Conservation (phyloP, 2,329 filamentous ascomycete genomes). For the Thermothelomyces thermophilus region DNA sequence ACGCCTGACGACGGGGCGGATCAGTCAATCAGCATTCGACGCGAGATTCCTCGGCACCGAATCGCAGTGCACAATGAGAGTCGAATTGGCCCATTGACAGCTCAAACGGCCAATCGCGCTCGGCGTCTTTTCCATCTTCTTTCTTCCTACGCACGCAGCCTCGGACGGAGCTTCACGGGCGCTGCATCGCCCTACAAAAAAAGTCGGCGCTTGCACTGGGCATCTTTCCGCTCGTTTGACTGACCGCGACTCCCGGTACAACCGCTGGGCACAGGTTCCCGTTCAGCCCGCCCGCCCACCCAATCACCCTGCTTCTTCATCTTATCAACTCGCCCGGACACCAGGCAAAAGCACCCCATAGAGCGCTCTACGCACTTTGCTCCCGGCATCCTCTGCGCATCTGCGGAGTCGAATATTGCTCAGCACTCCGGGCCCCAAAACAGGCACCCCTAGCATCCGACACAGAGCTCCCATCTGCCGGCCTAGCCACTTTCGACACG, state of each 20-base stretch:
- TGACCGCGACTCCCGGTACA: slow-evolving; percentile 10
- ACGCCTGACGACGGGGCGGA: not conserved
- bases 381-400: slow-evolving; percentile 7
- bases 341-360: not conserved
- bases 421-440: slow-evolving; percentile 46
- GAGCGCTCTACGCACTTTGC: not conserved
- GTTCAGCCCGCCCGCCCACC: not conserved
- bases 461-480: slow-evolving; percentile 46
- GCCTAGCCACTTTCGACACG: slow-evolving; percentile 45
- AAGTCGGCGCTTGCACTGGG: slow-evolving; percentile 16
- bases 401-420: slow-evolving; percentile 44
- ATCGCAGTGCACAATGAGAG: slow-evolving; percentile 40
- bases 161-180: slow-evolving; percentile 14
- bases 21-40: slow-evolving; percentile 6
- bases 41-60: slow-evolving; percentile 25
- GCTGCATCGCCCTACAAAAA: slow-evolving; percentile 19
- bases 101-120: slow-evolving; percentile 9
- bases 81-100: slow-evolving; percentile 28
- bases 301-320: not conserved
- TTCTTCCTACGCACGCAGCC: not conserved
- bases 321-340: not conserved
- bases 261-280: slow-evolving; percentile 1
- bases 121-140: slow-evolving; percentile 1
- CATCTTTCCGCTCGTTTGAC: slow-evolving; percentile 5
- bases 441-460: slow-evolving; percentile 48